phyloP scores from a whole-genome alignment of 2,329 filamentous ascomycete genomes.

The Didymella pomorum region DNA sequence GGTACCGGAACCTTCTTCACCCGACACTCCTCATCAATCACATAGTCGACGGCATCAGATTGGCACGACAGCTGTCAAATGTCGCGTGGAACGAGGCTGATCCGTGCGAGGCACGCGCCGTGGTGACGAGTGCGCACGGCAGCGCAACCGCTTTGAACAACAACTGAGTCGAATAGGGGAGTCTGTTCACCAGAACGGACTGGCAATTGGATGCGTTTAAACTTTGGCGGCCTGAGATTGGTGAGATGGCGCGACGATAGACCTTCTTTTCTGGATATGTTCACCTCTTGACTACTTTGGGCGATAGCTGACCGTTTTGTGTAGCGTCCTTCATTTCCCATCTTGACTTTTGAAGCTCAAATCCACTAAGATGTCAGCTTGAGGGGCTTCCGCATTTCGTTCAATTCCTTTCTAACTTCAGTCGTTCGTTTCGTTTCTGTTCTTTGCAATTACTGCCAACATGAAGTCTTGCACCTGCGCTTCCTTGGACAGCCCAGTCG shows the following conservation, averaged over 20 bases:
- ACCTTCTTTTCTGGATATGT: constrained; percentile 24
- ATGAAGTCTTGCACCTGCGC: constrained; percentile 34
- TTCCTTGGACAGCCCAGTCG: constrained; percentile 24
- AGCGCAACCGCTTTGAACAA: constrained; percentile 15
- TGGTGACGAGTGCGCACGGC: constrained; percentile 6
- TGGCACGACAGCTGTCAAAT: constrained; percentile 15
- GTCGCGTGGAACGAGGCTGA: constrained; percentile 11
- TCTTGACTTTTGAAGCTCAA: constrained; percentile 6
- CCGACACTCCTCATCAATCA: constrained; percentile 21
- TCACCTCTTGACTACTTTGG: constrained; percentile 15
- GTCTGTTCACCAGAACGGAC: constrained; percentile 1
- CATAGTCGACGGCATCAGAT: neutral
- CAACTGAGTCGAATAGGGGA: constrained; percentile 17
- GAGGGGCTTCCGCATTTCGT: neutral
- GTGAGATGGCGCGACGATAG: constrained; percentile 14
- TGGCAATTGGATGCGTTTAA: constrained; percentile 4
- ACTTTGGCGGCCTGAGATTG: constrained; percentile 23
- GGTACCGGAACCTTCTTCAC: constrained; percentile 4
- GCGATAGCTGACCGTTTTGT: constrained; percentile 13
- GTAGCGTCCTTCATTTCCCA: constrained; percentile 23
- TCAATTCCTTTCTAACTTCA: neutral
- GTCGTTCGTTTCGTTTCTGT: constrained; percentile 1
- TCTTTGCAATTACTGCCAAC: constrained; percentile 7
- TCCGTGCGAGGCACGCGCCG: constrained; percentile 6
- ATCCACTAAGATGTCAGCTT: neutral